These are phyloP conservation scores for Sugiyamaella marilandica DNA, from an alignment of 805 yeast genomes.

Conservation along the genomic window DNA sequence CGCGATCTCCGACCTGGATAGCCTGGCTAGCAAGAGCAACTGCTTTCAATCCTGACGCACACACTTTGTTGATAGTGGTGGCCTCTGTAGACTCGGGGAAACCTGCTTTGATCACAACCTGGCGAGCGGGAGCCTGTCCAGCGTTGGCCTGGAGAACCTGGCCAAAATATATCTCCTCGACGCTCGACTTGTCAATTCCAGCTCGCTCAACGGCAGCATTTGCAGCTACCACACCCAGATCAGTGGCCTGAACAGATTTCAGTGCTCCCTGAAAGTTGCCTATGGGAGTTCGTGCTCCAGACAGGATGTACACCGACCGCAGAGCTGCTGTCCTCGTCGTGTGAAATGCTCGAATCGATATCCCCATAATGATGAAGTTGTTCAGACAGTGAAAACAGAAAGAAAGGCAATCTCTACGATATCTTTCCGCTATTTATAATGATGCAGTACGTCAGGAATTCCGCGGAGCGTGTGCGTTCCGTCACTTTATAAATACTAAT, in stretches of 20 bases:
- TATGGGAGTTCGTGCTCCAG: slow-evolving; percentile 89
- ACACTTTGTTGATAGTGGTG: slow-evolving; percentile 87
- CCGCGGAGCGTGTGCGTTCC: no score
- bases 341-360: slow-evolving; percentile 11
- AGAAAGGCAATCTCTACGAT: no score
- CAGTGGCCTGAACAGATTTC: slow-evolving; percentile 63
- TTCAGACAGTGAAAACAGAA: slow-evolving; percentile 1
- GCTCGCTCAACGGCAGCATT: slow-evolving; percentile 81
- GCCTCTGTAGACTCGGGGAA: slow-evolving; percentile 76
- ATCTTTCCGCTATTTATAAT: no score
- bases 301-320: slow-evolving; percentile 66
- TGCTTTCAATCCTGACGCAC: slow-evolving; percentile 92
- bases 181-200: slow-evolving; percentile 64
- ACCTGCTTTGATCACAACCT: slow-evolving; percentile 86
- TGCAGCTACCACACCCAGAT: slow-evolving; percentile 84
- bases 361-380: slow-evolving; percentile 13
- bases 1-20: slow-evolving; percentile 77
- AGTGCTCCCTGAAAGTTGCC: slow-evolving; percentile 88
- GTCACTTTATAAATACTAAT: slow-evolving; percentile 12
- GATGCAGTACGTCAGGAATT: no score
- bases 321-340: slow-evolving; percentile 20
- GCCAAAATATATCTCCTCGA: slow-evolving; percentile 87
- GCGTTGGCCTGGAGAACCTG: slow-evolving; percentile 85
- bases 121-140: slow-evolving; percentile 98
- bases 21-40: slow-evolving; percentile 84